Conservation (phyloP, 2,329 filamentous ascomycete genomes). For the Ophiostoma ips region DNA sequence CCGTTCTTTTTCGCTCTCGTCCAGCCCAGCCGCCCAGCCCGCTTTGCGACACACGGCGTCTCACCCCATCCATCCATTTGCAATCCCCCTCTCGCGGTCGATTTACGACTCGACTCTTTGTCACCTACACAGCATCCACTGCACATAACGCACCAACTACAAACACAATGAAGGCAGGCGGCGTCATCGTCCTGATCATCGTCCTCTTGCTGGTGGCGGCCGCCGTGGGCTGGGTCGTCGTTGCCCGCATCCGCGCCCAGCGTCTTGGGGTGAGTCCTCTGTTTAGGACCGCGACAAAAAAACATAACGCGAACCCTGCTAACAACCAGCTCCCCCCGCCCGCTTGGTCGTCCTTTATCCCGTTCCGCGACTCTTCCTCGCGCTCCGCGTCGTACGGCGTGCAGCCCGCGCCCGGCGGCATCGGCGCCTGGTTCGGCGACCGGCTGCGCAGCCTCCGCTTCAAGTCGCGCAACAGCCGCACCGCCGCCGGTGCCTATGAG, state of each 20-base stretch:
- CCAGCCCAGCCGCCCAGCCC: too few relatives aligned
- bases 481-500: conserved; percentile 60
- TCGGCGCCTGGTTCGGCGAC: conserved; percentile 60
- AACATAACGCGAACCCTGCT: not conserved
- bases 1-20: too few relatives aligned
- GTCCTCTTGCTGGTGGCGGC: conserved; percentile 44
- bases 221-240: conserved; percentile 53
- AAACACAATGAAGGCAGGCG: conserved; percentile 42
- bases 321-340: conserved; percentile 50
- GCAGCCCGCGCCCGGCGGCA: conserved; percentile 43
- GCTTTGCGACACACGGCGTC: too few relatives aligned
- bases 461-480: conserved; percentile 45
- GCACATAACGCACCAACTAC: too few relatives aligned
- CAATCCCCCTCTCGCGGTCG: too few relatives aligned
- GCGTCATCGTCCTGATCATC: conserved; percentile 61
- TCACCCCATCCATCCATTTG: too few relatives aligned
- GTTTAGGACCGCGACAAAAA: not conserved
- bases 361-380: conserved; percentile 43
- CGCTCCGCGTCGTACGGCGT: conserved; percentile 27
- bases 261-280: conserved; percentile 56
- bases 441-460: conserved; percentile 40
- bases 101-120: too few relatives aligned
- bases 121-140: not conserved
- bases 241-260: conserved; percentile 57
- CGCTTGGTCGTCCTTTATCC: conserved; percentile 52